Conservation (phyloP, 2,329 filamentous ascomycete species). For the Neodidymelliopsis sp. region DNA sequence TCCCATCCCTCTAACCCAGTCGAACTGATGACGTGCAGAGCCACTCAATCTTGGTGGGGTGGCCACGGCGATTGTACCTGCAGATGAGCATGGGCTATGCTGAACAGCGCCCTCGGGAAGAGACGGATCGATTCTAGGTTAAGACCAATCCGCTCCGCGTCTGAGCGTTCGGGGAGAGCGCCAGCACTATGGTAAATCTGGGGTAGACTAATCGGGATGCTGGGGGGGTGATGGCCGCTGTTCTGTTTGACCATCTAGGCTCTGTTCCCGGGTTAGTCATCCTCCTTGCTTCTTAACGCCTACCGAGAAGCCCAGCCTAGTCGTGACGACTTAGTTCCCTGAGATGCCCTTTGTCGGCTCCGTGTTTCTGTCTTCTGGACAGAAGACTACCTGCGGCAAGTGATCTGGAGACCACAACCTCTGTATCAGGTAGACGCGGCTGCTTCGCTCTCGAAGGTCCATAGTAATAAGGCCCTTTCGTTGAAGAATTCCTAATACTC, state of each 20-base stretch:
- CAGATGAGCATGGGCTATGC: constrained; percentile 35
- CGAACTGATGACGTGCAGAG: constrained; percentile 27
- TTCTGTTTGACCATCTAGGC: constrained; percentile 12
- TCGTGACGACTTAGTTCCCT: background rate
- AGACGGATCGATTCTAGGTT: constrained; percentile 22
- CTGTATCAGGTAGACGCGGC: too few species aligned
- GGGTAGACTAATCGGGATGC: constrained; percentile 33
- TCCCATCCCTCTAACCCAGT: constrained; percentile 11
- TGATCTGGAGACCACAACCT: too few species aligned
- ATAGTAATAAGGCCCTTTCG: too few species aligned
- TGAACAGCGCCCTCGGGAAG: constrained; percentile 26
- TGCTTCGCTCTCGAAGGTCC: too few species aligned
- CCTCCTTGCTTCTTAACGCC: constrained; percentile 19
- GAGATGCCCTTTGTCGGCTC: background rate
- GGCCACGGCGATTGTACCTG: constrained; percentile 42
- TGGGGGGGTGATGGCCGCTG: constrained; percentile 17
- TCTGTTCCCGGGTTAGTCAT: constrained; percentile 31
- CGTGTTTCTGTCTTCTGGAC: too few species aligned
- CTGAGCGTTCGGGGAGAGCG: constrained; percentile 32
- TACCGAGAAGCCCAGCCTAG: background rate
- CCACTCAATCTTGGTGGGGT: constrained; percentile 25
- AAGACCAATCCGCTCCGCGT: constrained; percentile 34
- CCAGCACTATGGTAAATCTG: constrained; percentile 42
- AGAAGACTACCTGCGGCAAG: too few species aligned
- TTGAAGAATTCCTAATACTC: background rate